Evolutionary conservation across 2,329 filamentous ascomycete genomes (phyloP), one percentile per base, ranked within the genome.

Genomic region (Purpureocillium lavendulum): DNA sequence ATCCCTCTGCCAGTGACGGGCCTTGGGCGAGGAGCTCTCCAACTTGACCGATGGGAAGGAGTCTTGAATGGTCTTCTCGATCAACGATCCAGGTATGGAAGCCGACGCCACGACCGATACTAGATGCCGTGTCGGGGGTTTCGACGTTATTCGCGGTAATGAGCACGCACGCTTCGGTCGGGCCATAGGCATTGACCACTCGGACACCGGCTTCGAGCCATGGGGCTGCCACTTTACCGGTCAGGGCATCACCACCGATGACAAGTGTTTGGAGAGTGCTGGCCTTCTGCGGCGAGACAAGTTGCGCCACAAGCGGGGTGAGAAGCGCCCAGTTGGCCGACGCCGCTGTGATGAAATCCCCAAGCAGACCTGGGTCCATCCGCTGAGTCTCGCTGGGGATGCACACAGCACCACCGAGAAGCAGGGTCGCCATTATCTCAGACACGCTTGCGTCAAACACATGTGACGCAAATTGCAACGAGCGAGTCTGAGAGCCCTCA

Each of bases 391-490:
- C 39, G 8, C n/a, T 29, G 7, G 39, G 39, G 18, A 41, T 30
- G 31, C 39, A 41, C 15, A 41, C 14, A 5, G 30, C 30, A 4
- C 39, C 39, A 9, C 35, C 39, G 17, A 37, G 30, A 4, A 24
- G 17, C 12, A 38, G 30, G 2, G 35, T 33, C 6, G 35, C 30
- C 2, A 37, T 14, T 8, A 41, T 41, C 14, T 41, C 39, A 1
- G 30, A 29, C 9, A 41, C 30, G 26, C 35, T 36, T 3, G 39
- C 39, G 28, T 40, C 39, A 5, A 36, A 40, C 11, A 36, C 30
- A 26, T 40, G 34, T 4, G 39, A 40, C 14, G 39, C 26, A 14
- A 40, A 40, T 7, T 40, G 39, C 7, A 40, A 33, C 11, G 21
- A 14, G 13, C 38, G 38, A 15, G 21, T 35, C n/a, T 12, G 10